phyloP scores from a whole-genome alignment of 768 basidiomycete species.

The Suillus alpinus region DNA sequence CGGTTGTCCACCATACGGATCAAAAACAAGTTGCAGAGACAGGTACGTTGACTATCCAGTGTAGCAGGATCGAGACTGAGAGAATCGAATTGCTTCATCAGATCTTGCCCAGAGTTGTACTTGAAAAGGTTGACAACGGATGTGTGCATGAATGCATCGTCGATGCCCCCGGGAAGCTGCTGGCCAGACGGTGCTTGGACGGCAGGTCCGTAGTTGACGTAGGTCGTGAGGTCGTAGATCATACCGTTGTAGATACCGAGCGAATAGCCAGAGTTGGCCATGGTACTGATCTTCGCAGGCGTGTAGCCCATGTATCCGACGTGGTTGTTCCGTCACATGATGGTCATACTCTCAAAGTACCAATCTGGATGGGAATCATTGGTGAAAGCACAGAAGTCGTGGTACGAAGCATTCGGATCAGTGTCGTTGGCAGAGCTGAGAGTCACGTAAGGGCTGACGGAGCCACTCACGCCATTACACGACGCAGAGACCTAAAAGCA shows the following conservation, averaged over 20 bases:
- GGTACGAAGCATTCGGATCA: constrained; percentile 77
- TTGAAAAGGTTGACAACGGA: constrained; percentile 71
- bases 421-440: constrained; percentile 76
- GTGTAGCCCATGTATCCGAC: constrained; percentile 88
- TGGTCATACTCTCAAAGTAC: constrained; percentile 95
- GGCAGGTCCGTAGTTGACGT: constrained; percentile 69
- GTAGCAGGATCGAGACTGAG: constrained; percentile 59
- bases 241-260: constrained; percentile 86
- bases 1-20: constrained; percentile 92
- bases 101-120: constrained; percentile 68
- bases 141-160: constrained; percentile 71
- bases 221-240: constrained; percentile 85
- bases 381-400: constrained; percentile 90
- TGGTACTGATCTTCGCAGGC: constrained; percentile 66
- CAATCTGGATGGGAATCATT: constrained; percentile 95
- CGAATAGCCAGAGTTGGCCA: constrained; percentile 59
- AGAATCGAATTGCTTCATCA: constrained; percentile 69
- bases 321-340: constrained; percentile 86
- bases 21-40: constrained; percentile 90
- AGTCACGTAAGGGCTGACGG: constrained; percentile 80
- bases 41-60: constrained; percentile 74
- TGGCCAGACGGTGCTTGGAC: constrained; percentile 47
- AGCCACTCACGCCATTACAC: constrained; percentile 81
- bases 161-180: constrained; percentile 37
- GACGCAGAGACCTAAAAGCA: constrained; percentile 75